These are phyloP conservation scores for Nymphaea colorata DNA, from an alignment of 164 flowering plant species.

Conservation along the genomic window DNA sequence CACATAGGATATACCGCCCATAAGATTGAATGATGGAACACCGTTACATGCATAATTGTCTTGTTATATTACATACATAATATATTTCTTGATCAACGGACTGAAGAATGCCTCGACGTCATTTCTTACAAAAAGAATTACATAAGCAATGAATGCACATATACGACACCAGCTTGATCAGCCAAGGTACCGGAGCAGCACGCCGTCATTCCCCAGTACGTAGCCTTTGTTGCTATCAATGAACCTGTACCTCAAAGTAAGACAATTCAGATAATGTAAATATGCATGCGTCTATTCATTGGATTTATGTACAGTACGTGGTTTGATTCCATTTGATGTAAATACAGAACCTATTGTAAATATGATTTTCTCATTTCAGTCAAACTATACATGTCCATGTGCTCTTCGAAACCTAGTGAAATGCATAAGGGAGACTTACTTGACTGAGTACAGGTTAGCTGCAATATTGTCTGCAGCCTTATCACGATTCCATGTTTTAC, in stretches of 20 bases:
- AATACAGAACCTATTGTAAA: not conserved
- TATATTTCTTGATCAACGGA: not conserved
- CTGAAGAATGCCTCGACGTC: not conserved
- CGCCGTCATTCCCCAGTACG: slow-evolving; percentile 94
- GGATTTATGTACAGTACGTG: not conserved
- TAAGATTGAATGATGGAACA: slow-evolving; percentile 14
- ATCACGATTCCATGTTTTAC: slow-evolving; percentile 90
- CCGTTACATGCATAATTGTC: not conserved
- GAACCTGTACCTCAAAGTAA: slow-evolving; percentile 41
- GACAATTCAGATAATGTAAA: not conserved
- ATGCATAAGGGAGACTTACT: slow-evolving; percentile 34
- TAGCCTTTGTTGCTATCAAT: slow-evolving; percentile 71
- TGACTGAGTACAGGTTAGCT: slow-evolving; percentile 93
- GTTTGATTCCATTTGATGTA: not conserved
- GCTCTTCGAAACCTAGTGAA: no score
- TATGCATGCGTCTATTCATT: not conserved
- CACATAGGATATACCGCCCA: slow-evolving; percentile 68
- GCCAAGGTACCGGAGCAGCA: slow-evolving; percentile 90
- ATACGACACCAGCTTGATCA: slow-evolving; percentile 10
- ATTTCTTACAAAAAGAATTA: not conserved
- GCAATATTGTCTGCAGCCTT: slow-evolving; percentile 96
- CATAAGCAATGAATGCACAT: not conserved
- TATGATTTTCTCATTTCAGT: not conserved
- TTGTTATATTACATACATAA: no score
- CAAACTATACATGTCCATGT: no score